Base-by-base conservation (phyloP, 2,329 filamentous ascomycete genomes). In the Rutstroemia sp. region DNA sequence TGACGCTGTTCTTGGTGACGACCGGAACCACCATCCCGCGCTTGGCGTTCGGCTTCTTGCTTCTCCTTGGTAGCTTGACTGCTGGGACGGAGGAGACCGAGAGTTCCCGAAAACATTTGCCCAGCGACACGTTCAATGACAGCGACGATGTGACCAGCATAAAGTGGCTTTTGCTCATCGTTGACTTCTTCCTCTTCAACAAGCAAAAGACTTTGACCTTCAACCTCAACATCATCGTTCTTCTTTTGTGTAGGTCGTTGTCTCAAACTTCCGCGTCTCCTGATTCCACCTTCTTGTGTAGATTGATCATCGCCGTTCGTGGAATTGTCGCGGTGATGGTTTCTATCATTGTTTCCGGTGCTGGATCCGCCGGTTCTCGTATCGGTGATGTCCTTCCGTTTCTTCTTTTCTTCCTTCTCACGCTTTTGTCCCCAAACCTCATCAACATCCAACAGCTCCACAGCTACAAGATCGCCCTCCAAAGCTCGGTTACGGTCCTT, bases 381-480 rank as follows among this genome's bases (percentile, higher is more conserved):
- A 70, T 97, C 94, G 36, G 91, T 95, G 58, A 96, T 95, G 69
- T 99, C 94, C 79, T 99, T 99, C 72, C 94, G 89, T 78, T 97
- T 99, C 83, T 99, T 99, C 82, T 99, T 99, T 73, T 99, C 94
- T 75, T 99, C 94, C 73, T 99, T 99, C 73, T 99, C 94, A 56
- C 91, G 89, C 80, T 99, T 99, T 77, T 99, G 94, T 23, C 87
- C 84, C 94, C 94, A 99, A 2, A 99, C 94, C 70, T 99, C 94
- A 70, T 97, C 94, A 7, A 99, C 94, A 68, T 99, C 92, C 51
- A 99, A 84, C 48, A 99, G 84, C 74, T 99, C 94, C 54, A 99
- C 84, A 34, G 94, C 94, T 57, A 99, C 94, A 55, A 96, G 81
- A 71, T 99, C 94, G 58, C 94, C 94, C 72, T 99, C 94, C 38